Evolutionary conservation across 495 filamentous ascomycete genomes (phyloP).

Genomic region (Neurospora hispaniola): DNA sequence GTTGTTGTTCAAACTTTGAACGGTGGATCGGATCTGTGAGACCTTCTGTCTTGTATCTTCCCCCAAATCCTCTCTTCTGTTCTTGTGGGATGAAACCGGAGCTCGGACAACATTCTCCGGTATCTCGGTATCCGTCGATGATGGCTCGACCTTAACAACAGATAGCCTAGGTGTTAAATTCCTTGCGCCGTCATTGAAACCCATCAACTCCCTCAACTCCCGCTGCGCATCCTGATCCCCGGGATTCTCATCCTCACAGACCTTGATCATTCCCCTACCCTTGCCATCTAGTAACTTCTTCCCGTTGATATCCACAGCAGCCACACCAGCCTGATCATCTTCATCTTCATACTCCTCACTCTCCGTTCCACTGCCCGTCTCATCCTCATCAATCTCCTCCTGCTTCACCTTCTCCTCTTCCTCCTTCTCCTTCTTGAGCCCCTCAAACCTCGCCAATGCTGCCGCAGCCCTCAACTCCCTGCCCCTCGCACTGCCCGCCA

Average conservation of each 20-base stretch:
- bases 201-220: constrained; percentile 50
- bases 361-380: constrained; percentile 26
- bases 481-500: constrained; percentile 58
- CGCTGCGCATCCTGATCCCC: constrained; percentile 47
- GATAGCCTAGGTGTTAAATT: background rate
- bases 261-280: constrained; percentile 52
- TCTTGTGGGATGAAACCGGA: background rate
- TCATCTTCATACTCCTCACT: constrained; percentile 32
- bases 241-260: constrained; percentile 60
- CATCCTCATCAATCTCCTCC: constrained; percentile 27
- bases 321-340: constrained; percentile 16
- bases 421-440: constrained; percentile 37
- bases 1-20: background rate
- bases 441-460: constrained; percentile 62
- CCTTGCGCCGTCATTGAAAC: constrained; percentile 3
- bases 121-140: background rate
- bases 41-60: background rate
- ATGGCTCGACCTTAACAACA: background rate
- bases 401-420: constrained; percentile 13
- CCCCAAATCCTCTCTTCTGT: background rate
- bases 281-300: constrained; percentile 47
- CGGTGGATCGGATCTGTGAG: background rate
- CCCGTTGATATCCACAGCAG: constrained; percentile 47
- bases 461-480: constrained; percentile 67
- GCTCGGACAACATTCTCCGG: background rate